Conservation (phyloP, 257 asterid species). For the Nicotiana obtusifolia region DNA sequence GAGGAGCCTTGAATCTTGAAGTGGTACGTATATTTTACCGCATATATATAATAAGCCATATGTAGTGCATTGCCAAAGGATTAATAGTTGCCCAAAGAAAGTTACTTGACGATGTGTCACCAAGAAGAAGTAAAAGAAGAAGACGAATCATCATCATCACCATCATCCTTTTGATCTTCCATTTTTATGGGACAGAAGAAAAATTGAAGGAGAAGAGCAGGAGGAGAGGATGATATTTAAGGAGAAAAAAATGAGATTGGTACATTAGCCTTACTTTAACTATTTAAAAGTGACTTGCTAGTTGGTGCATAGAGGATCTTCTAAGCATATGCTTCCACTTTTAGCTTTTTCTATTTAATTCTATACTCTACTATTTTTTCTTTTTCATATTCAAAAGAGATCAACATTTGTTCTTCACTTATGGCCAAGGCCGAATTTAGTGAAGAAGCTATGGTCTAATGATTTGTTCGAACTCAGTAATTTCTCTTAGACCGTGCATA, state of each 20-base stretch:
- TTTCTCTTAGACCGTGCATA: too few relatives aligned
- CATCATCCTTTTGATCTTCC: background rate
- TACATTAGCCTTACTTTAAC: background rate
- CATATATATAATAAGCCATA: background rate
- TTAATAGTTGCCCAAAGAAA: constrained; percentile 46
- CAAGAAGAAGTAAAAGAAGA: background rate
- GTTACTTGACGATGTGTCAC: background rate
- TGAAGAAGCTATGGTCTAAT: too few relatives aligned
- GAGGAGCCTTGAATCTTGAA: background rate
- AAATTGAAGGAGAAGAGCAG: background rate
- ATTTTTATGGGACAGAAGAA: background rate
- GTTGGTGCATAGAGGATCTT: constrained; percentile 40
- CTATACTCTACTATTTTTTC: background rate
- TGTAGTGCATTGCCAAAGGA: constrained; percentile 49
- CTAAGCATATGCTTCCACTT: constrained; percentile 45
- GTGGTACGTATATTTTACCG: background rate
- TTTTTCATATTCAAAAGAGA: constrained; percentile 10
- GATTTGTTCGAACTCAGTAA: too few relatives aligned
- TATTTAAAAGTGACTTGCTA: constrained; percentile 13
- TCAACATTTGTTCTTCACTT: background rate
- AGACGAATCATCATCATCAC: background rate
- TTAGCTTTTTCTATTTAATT: constrained; percentile 11
- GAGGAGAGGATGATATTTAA: background rate
- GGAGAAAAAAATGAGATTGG: background rate
- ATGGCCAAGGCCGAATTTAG: too few relatives aligned